Conservation (phyloP, 352 stramenopile species). For the Phytophthora chlamydospora region DNA sequence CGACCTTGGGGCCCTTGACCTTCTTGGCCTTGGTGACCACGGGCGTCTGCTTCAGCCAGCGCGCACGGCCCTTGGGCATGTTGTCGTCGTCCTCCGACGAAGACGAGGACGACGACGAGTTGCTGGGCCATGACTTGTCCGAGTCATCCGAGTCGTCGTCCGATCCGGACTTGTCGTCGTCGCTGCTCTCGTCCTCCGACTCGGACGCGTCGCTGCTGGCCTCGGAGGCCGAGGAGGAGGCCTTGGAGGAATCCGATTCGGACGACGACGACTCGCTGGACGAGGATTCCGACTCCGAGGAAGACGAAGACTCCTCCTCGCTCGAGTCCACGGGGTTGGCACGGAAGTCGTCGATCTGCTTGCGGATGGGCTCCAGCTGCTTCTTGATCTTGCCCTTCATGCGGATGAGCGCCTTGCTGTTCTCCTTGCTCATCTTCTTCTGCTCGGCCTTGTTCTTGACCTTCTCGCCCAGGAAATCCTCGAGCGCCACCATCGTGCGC, state of each 20-base stretch:
- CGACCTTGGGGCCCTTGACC: conserved; percentile 45
- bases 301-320: conserved; percentile 60
- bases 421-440: conserved; percentile 97
- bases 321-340: conserved; percentile 88
- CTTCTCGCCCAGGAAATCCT: conserved; percentile 92
- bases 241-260: conserved; percentile 27
- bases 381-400: conserved; percentile 99
- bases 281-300: conserved; percentile 44
- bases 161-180: conserved; percentile 30
- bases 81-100: conserved; percentile 81
- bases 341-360: conserved; percentile 91
- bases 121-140: conserved; percentile 62
- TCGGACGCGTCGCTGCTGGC: conserved; percentile 22
- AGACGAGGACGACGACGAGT: conserved; percentile 64
- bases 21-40: conserved; percentile 67
- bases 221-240: conserved; percentile 20
- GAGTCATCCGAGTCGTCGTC: conserved; percentile 58
- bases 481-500: conserved; percentile 92
- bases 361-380: conserved; percentile 93
- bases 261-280: conserved; percentile 24
- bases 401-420: conserved; percentile 95
- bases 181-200: conserved; percentile 27
- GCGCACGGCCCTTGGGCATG: conserved; percentile 95
- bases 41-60: conserved; percentile 95
- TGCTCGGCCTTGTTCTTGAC: conserved; percentile 96